These are phyloP conservation scores for Pseudopyrenochaeta lycopersici DNA, from an alignment of 2,329 filamentous ascomycete genomes.

Conservation along the genomic window DNA sequence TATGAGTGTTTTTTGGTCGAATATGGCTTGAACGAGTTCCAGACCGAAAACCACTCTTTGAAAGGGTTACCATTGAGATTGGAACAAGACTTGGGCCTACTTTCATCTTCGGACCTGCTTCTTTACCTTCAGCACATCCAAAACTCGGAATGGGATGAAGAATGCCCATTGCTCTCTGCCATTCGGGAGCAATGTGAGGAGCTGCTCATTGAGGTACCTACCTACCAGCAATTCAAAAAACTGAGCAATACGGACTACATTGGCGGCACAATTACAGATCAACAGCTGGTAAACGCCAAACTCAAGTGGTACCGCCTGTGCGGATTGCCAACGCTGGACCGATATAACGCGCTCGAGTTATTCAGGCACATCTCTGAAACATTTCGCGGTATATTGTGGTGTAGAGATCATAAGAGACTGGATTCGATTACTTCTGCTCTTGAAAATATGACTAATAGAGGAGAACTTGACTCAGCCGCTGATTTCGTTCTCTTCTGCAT, in stretches of 20 bases:
- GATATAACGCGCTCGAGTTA: conserved; percentile 33
- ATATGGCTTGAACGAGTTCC: conserved; percentile 31
- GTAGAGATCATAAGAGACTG: conserved; percentile 38
- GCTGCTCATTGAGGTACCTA: conserved; percentile 46
- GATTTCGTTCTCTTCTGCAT: conserved; percentile 67
- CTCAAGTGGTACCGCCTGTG: conserved; percentile 49
- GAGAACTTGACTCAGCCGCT: conserved; percentile 43
- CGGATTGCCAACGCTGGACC: conserved; percentile 31
- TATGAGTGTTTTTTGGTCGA: conserved; percentile 49
- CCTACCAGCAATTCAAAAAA: conserved; percentile 47
- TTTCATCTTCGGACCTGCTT: conserved; percentile 46
- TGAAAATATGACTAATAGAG: conserved; percentile 29
- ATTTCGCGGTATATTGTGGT: conserved; percentile 40
- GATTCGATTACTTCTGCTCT: conserved; percentile 42
- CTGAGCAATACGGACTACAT: conserved; percentile 49
- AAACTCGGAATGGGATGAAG: conserved; percentile 42
- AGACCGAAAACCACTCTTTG: conserved; percentile 9
- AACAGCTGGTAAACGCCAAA: conserved; percentile 40
- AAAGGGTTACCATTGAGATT: conserved; percentile 36
- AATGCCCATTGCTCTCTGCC: conserved; percentile 38
- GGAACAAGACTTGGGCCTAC: conserved; percentile 42
- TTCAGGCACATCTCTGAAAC: conserved; percentile 43
- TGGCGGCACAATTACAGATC: conserved; percentile 34
- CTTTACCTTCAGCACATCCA: conserved; percentile 45
- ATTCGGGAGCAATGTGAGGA: conserved; percentile 42